Evolutionary conservation across 1,284 basidiomycete genomes (phyloP).

Genomic region (Leccinum variabile): DNA sequence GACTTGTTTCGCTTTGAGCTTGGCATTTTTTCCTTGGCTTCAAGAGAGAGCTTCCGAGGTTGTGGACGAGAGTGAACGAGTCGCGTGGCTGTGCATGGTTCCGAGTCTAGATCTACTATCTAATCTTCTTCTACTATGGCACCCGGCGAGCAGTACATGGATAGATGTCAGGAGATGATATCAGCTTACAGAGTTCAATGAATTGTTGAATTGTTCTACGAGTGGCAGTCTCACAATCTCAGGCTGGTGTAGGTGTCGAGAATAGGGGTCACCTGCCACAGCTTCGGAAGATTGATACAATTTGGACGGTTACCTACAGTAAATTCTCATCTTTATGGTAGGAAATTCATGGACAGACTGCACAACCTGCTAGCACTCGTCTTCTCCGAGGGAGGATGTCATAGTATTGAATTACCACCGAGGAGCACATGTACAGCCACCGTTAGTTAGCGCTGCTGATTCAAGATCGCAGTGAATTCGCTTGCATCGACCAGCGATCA

Average conservation of each 20-base stretch:
- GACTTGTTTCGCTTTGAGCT: conserved; percentile 50
- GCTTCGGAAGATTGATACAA: not conserved
- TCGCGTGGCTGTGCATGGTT: not conserved
- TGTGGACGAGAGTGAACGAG: not conserved
- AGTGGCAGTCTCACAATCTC: too few species aligned
- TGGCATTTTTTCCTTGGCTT: conserved; percentile 34
- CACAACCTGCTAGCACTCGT: not conserved
- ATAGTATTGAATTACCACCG: too few species aligned
- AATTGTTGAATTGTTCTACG: too few species aligned
- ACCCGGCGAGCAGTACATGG: too few species aligned
- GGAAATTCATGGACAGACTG: too few species aligned
- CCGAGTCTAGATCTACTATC: not conserved
- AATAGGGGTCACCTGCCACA: too few species aligned
- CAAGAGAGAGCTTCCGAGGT: not conserved
- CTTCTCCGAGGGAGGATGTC: not conserved
- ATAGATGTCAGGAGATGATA: too few species aligned
- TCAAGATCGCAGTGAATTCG: not conserved
- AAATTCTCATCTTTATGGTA: too few species aligned
- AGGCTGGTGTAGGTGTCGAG: too few species aligned
- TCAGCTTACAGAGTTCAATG: too few species aligned
- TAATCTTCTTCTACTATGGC: not conserved
- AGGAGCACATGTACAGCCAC: not conserved
- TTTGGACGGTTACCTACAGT: not conserved
- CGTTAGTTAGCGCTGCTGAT: not conserved
- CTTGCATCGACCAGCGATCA: not conserved